Evolutionary conservation across 495 filamentous ascomycete genomes (phyloP), one percentile per base, ranked within the genome.

Genomic region (Elasticomyces elasticus): DNA sequence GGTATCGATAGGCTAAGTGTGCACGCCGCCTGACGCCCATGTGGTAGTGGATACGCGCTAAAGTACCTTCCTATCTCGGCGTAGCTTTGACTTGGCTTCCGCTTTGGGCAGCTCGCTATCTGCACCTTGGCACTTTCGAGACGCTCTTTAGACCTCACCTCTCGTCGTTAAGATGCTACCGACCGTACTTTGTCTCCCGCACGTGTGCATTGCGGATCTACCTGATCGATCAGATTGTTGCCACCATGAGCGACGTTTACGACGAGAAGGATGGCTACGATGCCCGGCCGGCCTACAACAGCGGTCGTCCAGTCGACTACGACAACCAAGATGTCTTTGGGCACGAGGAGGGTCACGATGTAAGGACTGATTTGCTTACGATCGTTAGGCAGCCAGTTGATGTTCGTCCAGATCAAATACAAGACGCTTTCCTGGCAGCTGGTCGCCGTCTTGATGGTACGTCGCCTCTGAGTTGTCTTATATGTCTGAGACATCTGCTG

Each of bases 401-500:
- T 20, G 23, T 44, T 10, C 12, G 30, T 15, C 20, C 40, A 76
- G 54, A 80, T 81, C 56, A 69, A 76, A 57, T 82, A 79, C 65
- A 79, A 78, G 64, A 80, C 78, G 0, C 65, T 80, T 42, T 72
- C 67, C 20, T 82, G 79, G 79, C 66, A 67, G 40, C 67, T 75
- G 43, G 74, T 76, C 13, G 72, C 74, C 5, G 69, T 78, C 20
- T 59, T 83, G 31, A 81, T 83, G 79, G 78, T 83, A n/a, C n/a
- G n/a, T n/a, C n/a, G n/a, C n/a, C n/a, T n/a, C n/a, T n/a, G n/a
- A n/a, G n/a, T n/a, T n/a, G n/a, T n/a, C n/a, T n/a, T n/a, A n/a
- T n/a, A n/a, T n/a, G n/a, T n/a, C n/a, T n/a, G n/a, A n/a, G n/a
- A n/a, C n/a, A n/a, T n/a, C n/a, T n/a, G n/a, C n/a, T n/a, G n/a